Base-by-base conservation (phyloP, 2,329 filamentous ascomycete genomes). In the Pestalotiopsis sp. region DNA sequence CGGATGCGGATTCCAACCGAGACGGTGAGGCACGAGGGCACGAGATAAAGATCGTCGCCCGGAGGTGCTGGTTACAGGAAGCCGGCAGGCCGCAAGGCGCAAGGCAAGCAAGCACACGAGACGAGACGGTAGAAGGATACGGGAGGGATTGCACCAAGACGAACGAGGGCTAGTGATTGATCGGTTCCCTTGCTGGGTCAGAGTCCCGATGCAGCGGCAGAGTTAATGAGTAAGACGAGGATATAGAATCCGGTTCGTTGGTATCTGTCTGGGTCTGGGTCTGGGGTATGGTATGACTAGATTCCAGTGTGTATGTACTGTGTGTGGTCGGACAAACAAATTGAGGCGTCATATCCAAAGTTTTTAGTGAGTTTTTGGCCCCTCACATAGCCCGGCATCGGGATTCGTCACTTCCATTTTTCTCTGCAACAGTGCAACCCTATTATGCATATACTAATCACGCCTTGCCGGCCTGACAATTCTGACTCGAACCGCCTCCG, bases 21-120 rank as follows among this genome's bases (percentile, higher is more conserved):
- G 31, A 62, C 31, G 31, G 59, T 36, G 31, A 36, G 27, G n/a
- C 31, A 20, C 14, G 59, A 39, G 27, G 27, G n/a, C 31, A 20
- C 14, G 59, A 39, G 27, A 62, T 62, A 31, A 62, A 62, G 59
- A 41, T 62, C 59, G 59, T 39, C 59, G 57, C 57, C 57, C 57
- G 57, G 57, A 52, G 45, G 45, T 52, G 57, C 57, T 59, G 57
- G 23, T 59, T 59, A 27, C 59, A 62, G 59, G 27, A 62, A 39
- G 27, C n/a, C 59, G n/a, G 59, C n/a, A 9, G 31, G 36, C 31
- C 31, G 31, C 31, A 36, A 36, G 31, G 31, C 23, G 23, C 23
- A 36, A 36, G 31, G 31, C 31, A 36, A 27, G 27, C 27, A 27
- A 36, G 31, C 23, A 23, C 31, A 36, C 31, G n/a, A n/a, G n/a